Conservation (phyloP, 352 stramenopile species). For the Phytophthora idaei region DNA sequence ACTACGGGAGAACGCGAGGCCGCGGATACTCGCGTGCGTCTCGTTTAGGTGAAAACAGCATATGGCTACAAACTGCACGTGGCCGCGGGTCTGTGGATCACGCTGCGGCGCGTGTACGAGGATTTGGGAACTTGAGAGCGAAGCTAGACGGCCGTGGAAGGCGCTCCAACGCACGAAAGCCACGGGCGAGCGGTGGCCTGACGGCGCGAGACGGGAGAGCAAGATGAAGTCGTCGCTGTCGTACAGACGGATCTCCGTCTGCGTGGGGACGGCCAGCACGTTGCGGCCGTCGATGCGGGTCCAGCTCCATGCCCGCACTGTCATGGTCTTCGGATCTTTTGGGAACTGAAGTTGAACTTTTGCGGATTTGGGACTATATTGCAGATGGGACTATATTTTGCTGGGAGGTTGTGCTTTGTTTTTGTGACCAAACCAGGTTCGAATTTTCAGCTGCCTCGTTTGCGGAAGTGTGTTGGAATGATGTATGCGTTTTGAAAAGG, state of each 20-base stretch:
- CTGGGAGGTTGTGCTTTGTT: not conserved
- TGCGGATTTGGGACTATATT: not conserved
- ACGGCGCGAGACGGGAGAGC: constrained; percentile 58
- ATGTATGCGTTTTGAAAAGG: not conserved
- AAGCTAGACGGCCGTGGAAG: constrained; percentile 79
- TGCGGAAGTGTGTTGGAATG: not conserved
- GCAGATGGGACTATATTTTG: constrained; percentile 14
- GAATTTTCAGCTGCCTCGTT: constrained; percentile 21
- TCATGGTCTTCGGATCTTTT: constrained; percentile 25
- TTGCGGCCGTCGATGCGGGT: constrained; percentile 83
- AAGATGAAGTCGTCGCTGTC: constrained; percentile 89
- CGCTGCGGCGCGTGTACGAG: constrained; percentile 72
- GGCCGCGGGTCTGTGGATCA: constrained; percentile 26
- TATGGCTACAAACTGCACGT: constrained; percentile 53
- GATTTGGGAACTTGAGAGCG: constrained; percentile 65
- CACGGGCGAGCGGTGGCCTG: constrained; percentile 63
- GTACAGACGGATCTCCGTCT: constrained; percentile 75
- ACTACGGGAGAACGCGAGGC: constrained; percentile 70
- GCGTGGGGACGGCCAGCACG: constrained; percentile 74
- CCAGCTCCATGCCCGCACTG: constrained; percentile 75
- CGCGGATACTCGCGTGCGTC: constrained; percentile 34
- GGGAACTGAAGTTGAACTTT: constrained; percentile 24
- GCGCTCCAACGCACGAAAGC: constrained; percentile 75
- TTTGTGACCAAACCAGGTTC: constrained; percentile 6
- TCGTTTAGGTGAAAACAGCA: constrained; percentile 51